Evolutionary conservation across 2,329 filamentous ascomycete genomes (phyloP).

Genomic region (Pseudogymnoascus sp.): DNA sequence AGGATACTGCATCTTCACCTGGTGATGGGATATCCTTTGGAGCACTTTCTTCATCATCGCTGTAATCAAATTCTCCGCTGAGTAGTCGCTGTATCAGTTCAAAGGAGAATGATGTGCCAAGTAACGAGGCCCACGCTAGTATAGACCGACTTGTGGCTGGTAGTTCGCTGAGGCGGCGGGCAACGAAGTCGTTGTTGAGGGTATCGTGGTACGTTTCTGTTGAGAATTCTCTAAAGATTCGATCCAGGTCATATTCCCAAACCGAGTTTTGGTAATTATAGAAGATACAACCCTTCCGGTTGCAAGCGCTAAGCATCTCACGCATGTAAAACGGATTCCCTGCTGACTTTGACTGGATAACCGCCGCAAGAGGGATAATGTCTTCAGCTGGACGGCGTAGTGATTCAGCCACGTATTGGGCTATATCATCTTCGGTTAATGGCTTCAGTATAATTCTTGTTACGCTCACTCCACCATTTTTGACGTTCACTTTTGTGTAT

Average conservation of each 20-base stretch:
- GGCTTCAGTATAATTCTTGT: constrained; percentile 67
- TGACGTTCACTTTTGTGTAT: constrained; percentile 23
- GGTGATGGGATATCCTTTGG: constrained; percentile 30
- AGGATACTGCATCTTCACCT: constrained; percentile 28
- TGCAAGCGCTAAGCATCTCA: constrained; percentile 81
- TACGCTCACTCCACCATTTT: constrained; percentile 43
- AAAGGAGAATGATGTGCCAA: constrained; percentile 80
- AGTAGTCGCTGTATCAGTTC: constrained; percentile 69
- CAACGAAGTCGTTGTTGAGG: constrained; percentile 75
- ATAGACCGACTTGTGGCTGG: constrained; percentile 67
- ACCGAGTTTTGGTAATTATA: constrained; percentile 77
- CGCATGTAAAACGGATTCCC: constrained; percentile 89
- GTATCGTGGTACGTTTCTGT: constrained; percentile 71
- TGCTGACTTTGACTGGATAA: constrained; percentile 80
- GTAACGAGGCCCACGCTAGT: constrained; percentile 74
- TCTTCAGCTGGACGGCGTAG: constrained; percentile 67
- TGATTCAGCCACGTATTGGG: constrained; percentile 74
- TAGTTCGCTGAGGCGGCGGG: constrained; percentile 67
- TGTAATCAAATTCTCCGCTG: constrained; percentile 62
- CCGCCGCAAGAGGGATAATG: constrained; percentile 67
- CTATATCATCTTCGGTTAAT: constrained; percentile 69
- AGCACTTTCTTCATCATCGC: constrained; percentile 32
- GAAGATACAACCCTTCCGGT: constrained; percentile 80
- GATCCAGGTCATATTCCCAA: constrained; percentile 82
- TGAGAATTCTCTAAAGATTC: constrained; percentile 76